These are phyloP conservation scores for Phytophthora nicotianae DNA, from an alignment of 352 stramenopile genomes.

Conservation along the genomic window DNA sequence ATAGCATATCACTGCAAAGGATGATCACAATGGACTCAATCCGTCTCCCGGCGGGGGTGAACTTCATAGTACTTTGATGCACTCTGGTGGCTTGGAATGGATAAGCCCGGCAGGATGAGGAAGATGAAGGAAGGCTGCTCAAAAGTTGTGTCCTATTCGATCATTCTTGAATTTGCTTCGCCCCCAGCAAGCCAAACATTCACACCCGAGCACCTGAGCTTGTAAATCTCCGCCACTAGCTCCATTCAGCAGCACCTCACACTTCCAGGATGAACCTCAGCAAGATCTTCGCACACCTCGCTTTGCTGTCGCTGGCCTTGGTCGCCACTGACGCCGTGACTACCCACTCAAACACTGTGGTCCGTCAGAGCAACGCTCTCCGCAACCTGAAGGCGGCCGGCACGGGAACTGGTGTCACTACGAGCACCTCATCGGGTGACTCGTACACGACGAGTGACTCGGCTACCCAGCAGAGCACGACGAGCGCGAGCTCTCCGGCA, in stretches of 20 bases:
- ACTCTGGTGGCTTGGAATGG: neutral
- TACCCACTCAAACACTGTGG: constrained; percentile 8
- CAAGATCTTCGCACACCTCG: constrained; percentile 35
- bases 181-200: constrained; percentile 10
- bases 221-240: constrained; percentile 9
- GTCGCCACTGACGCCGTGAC: constrained; percentile 3
- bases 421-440: constrained; percentile 22
- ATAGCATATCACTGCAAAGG: constrained; percentile 31
- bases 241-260: constrained; percentile 18
- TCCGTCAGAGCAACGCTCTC: constrained; percentile 15
- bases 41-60: constrained; percentile 4
- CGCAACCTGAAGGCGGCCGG: constrained; percentile 25
- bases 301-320: constrained; percentile 28
- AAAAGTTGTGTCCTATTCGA: neutral
- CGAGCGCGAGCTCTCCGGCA: constrained; percentile 18
- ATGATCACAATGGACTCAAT: constrained; percentile 18
- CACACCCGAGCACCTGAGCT: constrained; percentile 10
- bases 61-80: neutral
- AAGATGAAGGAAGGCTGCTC: neutral
- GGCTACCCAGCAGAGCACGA: constrained; percentile 8
- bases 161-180: constrained; percentile 38
- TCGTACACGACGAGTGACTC: constrained; percentile 5
- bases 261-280: constrained; percentile 35
- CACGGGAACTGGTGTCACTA: constrained; percentile 24
- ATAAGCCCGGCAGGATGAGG: neutral